Conservation (phyloP, 805 yeast species). For the Candida wancherniae region DNA sequence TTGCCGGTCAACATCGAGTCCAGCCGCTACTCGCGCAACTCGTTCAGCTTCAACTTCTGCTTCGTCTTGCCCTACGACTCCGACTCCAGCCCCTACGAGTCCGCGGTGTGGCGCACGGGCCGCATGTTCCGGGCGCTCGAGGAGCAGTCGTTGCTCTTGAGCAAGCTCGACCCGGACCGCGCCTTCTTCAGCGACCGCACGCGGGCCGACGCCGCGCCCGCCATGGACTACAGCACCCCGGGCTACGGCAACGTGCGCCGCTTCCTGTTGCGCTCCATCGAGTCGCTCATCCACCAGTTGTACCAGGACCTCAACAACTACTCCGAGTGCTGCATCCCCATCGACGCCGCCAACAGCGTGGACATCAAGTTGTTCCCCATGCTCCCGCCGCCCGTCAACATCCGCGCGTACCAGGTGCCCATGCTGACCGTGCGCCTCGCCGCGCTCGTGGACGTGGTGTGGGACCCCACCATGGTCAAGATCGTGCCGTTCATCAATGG, state of each 20-base stretch:
- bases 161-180: slow-evolving; percentile 41
- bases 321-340: slow-evolving; percentile 92
- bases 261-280: slow-evolving; percentile 45
- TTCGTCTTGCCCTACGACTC: slow-evolving; percentile 82
- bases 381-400: slow-evolving; percentile 70
- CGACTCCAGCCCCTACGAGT: slow-evolving; percentile 81
- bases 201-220: slow-evolving; percentile 5
- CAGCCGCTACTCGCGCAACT: slow-evolving; percentile 77
- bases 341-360: slow-evolving; percentile 82
- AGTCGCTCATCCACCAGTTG: slow-evolving; percentile 80
- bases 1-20: slow-evolving; percentile 83
- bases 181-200: slow-evolving; percentile 30
- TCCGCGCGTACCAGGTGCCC: slow-evolving; percentile 85
- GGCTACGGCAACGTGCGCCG: slow-evolving; percentile 33
- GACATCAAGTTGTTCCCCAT: slow-evolving; percentile 93
- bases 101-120: slow-evolving; percentile 78
- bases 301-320: slow-evolving; percentile 91
- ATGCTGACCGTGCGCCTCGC: slow-evolving; percentile 76
- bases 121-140: slow-evolving; percentile 86
- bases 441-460: slow-evolving; percentile 74
- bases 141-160: slow-evolving; percentile 76
- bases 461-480: slow-evolving; percentile 96
- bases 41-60: slow-evolving; percentile 88
- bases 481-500: slow-evolving; percentile 87
- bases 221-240: slow-evolving; percentile 22